phyloP scores from a whole-genome alignment of 495 filamentous ascomycete species.

The Rhizodiscina lignyota region DNA sequence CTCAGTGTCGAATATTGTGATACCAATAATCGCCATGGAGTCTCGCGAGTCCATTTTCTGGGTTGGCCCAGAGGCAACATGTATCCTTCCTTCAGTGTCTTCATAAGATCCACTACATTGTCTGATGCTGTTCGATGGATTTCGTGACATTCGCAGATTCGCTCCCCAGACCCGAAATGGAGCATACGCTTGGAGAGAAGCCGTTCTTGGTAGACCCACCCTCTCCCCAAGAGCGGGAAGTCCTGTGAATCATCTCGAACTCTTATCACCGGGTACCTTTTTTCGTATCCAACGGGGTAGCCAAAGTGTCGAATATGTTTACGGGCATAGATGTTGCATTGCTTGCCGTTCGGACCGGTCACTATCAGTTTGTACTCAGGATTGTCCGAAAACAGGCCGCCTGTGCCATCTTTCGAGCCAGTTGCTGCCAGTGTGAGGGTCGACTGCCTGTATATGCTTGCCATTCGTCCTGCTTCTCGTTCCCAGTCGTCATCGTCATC shows the following conservation, averaged over 20 bases:
- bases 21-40: background rate
- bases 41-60: too few relatives aligned
- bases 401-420: slow-evolving; percentile 1
- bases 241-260: too few relatives aligned
- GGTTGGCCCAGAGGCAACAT: background rate
- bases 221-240: slow-evolving; percentile 4
- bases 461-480: slow-evolving; percentile 1
- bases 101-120: too few relatives aligned
- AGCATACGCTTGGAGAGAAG: slow-evolving; percentile 3
- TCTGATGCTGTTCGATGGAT: too few relatives aligned
- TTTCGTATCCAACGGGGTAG: too few relatives aligned
- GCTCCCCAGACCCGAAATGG: background rate
- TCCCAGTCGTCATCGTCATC: slow-evolving; percentile 6
- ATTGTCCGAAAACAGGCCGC: background rate
- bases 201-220: slow-evolving; percentile 6
- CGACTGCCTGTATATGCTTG: background rate
- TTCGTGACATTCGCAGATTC: slow-evolving; percentile 4
- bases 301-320: too few relatives aligned
- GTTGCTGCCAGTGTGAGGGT: slow-evolving; percentile 1
- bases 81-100: background rate
- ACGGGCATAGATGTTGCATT: background rate
- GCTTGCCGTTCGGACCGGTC: background rate
- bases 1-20: background rate
- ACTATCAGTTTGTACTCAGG: too few relatives aligned
- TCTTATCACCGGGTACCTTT: too few relatives aligned